These are phyloP conservation scores for Heterotrichella gracilis DNA, from an alignment of 352 stramenopile species.

Conservation along the genomic window DNA sequence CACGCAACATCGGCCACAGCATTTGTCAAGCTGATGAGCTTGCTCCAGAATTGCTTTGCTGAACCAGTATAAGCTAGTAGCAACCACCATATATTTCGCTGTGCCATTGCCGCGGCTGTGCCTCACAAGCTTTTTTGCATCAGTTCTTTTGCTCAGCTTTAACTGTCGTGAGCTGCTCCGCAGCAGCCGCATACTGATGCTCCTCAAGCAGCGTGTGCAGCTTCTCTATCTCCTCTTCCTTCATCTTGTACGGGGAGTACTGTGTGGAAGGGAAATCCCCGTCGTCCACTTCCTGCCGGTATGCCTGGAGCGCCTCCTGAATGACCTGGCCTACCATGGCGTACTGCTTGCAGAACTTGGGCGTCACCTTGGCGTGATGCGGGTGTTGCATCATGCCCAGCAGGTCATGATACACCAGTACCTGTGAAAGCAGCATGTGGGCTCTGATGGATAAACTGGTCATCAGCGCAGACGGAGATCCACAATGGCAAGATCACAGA, in stretches of 20 bases:
- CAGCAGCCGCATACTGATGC: conserved; percentile 22
- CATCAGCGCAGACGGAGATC: no score
- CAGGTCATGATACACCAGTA: conserved; percentile 91
- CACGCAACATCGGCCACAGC: no score
- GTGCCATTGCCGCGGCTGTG: no score
- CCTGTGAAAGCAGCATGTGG: no score
- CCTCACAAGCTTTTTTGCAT: no score
- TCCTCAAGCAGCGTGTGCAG: conserved; percentile 29
- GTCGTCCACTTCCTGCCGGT: conserved; percentile 70
- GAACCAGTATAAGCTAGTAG: no score
- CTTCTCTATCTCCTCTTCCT: conserved; percentile 28
- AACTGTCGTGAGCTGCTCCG: no score
- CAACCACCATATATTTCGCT: no score
- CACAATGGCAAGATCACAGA: no score
- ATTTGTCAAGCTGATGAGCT: no score
- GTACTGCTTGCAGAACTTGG: conserved; percentile 93
- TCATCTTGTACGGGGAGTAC: conserved; percentile 74
- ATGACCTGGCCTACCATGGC: conserved; percentile 61
- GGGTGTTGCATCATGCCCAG: conserved; percentile 86
- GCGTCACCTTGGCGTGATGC: conserved; percentile 66
- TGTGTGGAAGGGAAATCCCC: conserved; percentile 56
- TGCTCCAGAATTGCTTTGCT: no score
- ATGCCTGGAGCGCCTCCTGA: conserved; percentile 59
- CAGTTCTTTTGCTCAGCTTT: no score
- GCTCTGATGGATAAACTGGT: conserved; percentile 10